phyloP scores from a whole-genome alignment of 1,284 basidiomycete genomes.

The Taiwanofungus camphoratus region DNA sequence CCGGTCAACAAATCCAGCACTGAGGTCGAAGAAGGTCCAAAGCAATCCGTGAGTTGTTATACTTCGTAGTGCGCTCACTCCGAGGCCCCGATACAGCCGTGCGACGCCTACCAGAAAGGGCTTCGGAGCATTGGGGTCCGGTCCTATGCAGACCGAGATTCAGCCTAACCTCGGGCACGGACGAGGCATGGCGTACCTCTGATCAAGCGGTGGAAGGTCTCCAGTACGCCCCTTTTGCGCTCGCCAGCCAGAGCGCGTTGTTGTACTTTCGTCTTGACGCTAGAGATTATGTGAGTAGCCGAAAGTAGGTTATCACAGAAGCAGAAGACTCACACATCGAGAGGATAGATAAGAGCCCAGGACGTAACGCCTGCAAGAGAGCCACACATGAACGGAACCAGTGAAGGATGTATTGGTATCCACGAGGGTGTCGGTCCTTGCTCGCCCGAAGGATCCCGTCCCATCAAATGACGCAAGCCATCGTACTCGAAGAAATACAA shows the following conservation, averaged over 20 bases:
- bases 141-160: slow-evolving; percentile 40
- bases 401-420: slow-evolving; percentile 69
- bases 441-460: slow-evolving; percentile 64
- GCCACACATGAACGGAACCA: slow-evolving; percentile 83
- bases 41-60: slow-evolving; percentile 79
- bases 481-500: slow-evolving; percentile 89
- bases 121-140: slow-evolving; percentile 68
- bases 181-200: slow-evolving; percentile 43
- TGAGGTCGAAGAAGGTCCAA: slow-evolving; percentile 80
- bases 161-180: neutral
- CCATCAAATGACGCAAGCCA: slow-evolving; percentile 72
- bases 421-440: slow-evolving; percentile 72
- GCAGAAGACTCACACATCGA: slow-evolving; percentile 62
- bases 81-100: slow-evolving; percentile 79
- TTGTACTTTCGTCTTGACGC: slow-evolving; percentile 92
- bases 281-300: slow-evolving; percentile 25
- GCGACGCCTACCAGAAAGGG: slow-evolving; percentile 64
- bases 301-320: neutral
- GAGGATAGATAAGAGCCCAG: slow-evolving; percentile 80
- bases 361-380: slow-evolving; percentile 79
- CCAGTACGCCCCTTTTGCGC: slow-evolving; percentile 56
- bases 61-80: slow-evolving; percentile 77
- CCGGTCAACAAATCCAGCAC: slow-evolving; percentile 67
- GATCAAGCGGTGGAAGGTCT: slow-evolving; percentile 74
- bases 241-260: slow-evolving; percentile 81